These are phyloP conservation scores for Cyclocybe cylindracea DNA, from an alignment of 768 basidiomycete species.

Conservation along the genomic window DNA sequence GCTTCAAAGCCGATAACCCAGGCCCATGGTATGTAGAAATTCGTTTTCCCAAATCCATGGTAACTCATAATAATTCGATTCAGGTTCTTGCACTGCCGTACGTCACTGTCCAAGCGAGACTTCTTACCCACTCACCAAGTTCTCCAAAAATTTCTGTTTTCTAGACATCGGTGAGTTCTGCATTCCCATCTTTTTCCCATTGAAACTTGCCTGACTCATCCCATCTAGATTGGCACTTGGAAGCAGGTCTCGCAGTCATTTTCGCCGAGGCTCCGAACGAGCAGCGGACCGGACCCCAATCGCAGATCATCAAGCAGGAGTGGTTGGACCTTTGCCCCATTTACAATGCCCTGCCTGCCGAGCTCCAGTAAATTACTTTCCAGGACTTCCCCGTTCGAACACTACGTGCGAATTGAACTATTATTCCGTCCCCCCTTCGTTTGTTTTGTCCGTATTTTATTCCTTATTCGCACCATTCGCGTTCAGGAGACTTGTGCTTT, in stretches of 20 bases:
- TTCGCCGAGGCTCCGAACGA: conserved; percentile 32
- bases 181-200: too few relatives aligned
- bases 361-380: not conserved
- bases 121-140: not conserved
- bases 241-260: conserved; percentile 36
- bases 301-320: conserved; percentile 21
- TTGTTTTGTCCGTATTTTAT: too few relatives aligned
- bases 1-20: conserved; percentile 26
- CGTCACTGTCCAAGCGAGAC: not conserved
- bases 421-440: too few relatives aligned
- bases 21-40: conserved; percentile 26
- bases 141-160: conserved; percentile 36
- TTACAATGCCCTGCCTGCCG: conserved; percentile 20
- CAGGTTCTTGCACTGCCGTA: conserved; percentile 29
- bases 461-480: too few relatives aligned
- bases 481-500: too few relatives aligned
- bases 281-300: conserved; percentile 12
- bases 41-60: not conserved
- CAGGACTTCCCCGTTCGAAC: too few relatives aligned
- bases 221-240: conserved; percentile 1
- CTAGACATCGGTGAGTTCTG: conserved; percentile 44
- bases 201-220: not conserved
- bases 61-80: not conserved
- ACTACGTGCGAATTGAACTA: too few relatives aligned
- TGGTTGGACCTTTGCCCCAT: conserved; percentile 33